Evolutionary conservation across 495 filamentous ascomycete genomes (phyloP), one percentile per base, ranked within the genome.

Genomic region (Penicillium fimorum): DNA sequence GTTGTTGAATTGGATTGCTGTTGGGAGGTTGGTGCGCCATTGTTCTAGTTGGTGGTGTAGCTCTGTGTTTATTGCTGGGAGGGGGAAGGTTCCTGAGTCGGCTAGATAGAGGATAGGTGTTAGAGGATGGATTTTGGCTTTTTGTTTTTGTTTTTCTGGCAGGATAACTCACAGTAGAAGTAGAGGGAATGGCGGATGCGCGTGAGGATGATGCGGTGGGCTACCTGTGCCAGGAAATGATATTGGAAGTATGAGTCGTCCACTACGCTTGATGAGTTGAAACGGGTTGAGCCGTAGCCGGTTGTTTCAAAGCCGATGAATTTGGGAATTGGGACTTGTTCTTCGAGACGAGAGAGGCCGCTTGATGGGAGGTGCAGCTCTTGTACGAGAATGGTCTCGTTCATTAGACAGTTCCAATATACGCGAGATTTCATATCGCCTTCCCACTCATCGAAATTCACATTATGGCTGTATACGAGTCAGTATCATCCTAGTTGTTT

Each of bases 351-450:
- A 1, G 70, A 68, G 29, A 79, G 66, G 29, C 76, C 76, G 48
- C 76, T 79, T 8, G 76, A 68, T 17, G 76, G 76, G n/a, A 78
- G 70, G 50, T 77, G 74, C 3, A 79, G 63, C 43, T 79, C 76
- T 62, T 79, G 76, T 0, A 76, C 72, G 12, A 79, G 70, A 33
- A 79, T 79, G 2, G 74, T 76, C 53, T 79, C 76, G 49, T 77
- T 76, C 76, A 79, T 79, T 10, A 79, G 66, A 33, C 73, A 76
- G 49, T 76, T 79, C 76, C 76, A 79, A 56, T 74, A 79, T 2
- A 79, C 74, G 7, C 76, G 69, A 11, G 76, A 79, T 48, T 79
- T 79, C 76, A 79, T 79, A 55, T 79, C 76, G 30, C 76, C 76
- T 61, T 77, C 76, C 76, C 76, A 79, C 59, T 75, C 65, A 43